These are phyloP conservation scores for Chlorella sorokiniana DNA, from an alignment of 139 green algal species.

Conservation along the genomic window DNA sequence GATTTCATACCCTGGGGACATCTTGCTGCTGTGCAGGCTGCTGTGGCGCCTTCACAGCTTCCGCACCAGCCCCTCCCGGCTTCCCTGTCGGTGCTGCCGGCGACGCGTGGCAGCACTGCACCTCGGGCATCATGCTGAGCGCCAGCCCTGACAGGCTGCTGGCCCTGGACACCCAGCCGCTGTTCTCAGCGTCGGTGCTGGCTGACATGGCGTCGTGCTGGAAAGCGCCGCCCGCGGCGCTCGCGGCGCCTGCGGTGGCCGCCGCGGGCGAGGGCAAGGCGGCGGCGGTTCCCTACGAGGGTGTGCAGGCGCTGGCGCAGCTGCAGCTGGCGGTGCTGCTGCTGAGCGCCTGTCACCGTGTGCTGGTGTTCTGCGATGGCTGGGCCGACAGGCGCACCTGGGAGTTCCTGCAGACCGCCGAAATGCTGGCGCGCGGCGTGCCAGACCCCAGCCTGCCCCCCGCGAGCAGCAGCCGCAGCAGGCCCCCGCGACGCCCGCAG, in stretches of 20 bases:
- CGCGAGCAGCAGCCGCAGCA: not conserved
- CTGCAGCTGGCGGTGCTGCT: slow-evolving; percentile 29
- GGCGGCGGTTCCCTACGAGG: slow-evolving; percentile 12
- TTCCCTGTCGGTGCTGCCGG: not conserved
- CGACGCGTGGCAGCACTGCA: slow-evolving; percentile 16
- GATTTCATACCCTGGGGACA: too few species aligned
- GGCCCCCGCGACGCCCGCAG: not conserved
- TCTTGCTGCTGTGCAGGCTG: too few species aligned
- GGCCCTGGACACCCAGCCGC: slow-evolving; percentile 23
- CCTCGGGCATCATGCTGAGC: not conserved
- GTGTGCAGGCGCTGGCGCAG: slow-evolving; percentile 10
- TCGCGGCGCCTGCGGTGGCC: slow-evolving; percentile 23
- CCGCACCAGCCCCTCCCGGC: not conserved
- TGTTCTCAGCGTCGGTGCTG: slow-evolving; percentile 16
- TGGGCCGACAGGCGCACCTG: not conserved
- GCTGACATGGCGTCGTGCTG: not conserved
- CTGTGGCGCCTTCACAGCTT: too few species aligned
- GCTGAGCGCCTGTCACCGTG: slow-evolving; percentile 20
- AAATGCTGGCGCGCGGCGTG: slow-evolving; percentile 29
- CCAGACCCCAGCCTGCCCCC: slow-evolving; percentile 22
- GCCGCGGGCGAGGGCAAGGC: slow-evolving; percentile 22
- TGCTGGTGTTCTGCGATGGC: slow-evolving; percentile 27
- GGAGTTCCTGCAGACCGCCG: slow-evolving; percentile 13
- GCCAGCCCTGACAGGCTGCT: slow-evolving; percentile 1
- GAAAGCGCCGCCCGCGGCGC: not conserved